Conservation (phyloP, 2,329 filamentous ascomycete genomes). For the Phyllosticta citribraziliensis region DNA sequence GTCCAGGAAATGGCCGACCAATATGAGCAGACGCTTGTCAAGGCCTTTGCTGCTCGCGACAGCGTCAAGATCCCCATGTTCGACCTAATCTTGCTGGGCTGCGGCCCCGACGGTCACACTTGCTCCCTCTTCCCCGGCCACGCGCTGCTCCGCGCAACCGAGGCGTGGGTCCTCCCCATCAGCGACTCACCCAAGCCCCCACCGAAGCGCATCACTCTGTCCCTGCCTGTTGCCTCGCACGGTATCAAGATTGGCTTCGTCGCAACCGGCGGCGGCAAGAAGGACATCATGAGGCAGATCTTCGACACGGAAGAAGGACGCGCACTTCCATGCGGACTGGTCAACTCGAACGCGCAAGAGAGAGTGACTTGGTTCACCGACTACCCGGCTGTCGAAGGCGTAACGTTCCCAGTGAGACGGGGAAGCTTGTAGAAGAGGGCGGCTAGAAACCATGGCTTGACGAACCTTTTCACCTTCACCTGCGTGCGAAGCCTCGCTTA, state of each 20-base stretch:
- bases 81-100: constrained; percentile 85
- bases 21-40: constrained; percentile 83
- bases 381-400: constrained; percentile 71
- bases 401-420: constrained; percentile 64
- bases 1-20: constrained; percentile 85
- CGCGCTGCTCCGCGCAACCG: constrained; percentile 71
- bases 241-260: constrained; percentile 83
- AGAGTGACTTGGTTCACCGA: constrained; percentile 96
- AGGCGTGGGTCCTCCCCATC: constrained; percentile 87
- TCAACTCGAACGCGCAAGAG: constrained; percentile 76
- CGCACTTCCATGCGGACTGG: constrained; percentile 72
- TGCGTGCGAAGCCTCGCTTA: constrained; percentile 5
- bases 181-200: constrained; percentile 93
- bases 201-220: constrained; percentile 80
- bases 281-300: constrained; percentile 83
- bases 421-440: constrained; percentile 47
- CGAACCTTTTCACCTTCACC: constrained; percentile 3
- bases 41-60: constrained; percentile 80
- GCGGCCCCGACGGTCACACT: constrained; percentile 92
- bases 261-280: constrained; percentile 80
- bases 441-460: background rate
- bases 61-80: constrained; percentile 92
- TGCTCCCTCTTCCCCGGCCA: constrained; percentile 94
- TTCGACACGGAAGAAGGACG: constrained; percentile 67
- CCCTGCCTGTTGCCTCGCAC: constrained; percentile 81